Conservation (phyloP, 2,329 filamentous ascomycete genomes). For the Hypoxylon sp. region DNA sequence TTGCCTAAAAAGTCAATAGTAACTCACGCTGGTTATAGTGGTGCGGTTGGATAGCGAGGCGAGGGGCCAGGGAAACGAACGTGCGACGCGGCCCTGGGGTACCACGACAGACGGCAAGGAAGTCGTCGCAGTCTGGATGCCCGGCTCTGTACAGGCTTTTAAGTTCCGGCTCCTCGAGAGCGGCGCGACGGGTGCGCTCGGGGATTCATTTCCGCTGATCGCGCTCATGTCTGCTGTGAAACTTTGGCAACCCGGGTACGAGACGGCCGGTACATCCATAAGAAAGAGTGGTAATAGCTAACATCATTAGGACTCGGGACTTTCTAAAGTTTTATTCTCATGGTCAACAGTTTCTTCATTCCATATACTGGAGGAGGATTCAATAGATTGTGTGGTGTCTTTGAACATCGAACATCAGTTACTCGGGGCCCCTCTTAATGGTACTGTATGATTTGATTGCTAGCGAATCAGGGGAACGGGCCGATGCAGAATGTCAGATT, state of each 20-base stretch:
- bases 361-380: background rate
- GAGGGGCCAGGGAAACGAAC: conserved; percentile 25
- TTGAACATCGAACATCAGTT: too few relatives aligned
- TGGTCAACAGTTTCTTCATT: background rate
- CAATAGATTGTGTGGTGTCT: background rate
- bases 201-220: conserved; percentile 39
- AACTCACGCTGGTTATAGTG: conserved; percentile 8
- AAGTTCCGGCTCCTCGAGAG: conserved; percentile 43
- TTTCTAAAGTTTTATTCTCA: background rate
- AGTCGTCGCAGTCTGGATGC: conserved; percentile 43
- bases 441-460: background rate
- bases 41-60: conserved; percentile 34
- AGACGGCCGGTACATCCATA: background rate
- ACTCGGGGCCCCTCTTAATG: background rate
- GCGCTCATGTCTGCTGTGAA: conserved; percentile 41
- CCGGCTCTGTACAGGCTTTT: conserved; percentile 34
- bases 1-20: background rate
- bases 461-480: background rate
- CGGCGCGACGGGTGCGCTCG: conserved; percentile 41
- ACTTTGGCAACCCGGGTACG: conserved; percentile 37
- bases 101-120: conserved; percentile 43
- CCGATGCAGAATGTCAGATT: background rate
- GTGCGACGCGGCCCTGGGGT: conserved; percentile 27
- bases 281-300: background rate
- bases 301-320: background rate